Evolutionary conservation across 495 filamentous ascomycete genomes (phyloP).

Genomic region (Neurospora cerealis): DNA sequence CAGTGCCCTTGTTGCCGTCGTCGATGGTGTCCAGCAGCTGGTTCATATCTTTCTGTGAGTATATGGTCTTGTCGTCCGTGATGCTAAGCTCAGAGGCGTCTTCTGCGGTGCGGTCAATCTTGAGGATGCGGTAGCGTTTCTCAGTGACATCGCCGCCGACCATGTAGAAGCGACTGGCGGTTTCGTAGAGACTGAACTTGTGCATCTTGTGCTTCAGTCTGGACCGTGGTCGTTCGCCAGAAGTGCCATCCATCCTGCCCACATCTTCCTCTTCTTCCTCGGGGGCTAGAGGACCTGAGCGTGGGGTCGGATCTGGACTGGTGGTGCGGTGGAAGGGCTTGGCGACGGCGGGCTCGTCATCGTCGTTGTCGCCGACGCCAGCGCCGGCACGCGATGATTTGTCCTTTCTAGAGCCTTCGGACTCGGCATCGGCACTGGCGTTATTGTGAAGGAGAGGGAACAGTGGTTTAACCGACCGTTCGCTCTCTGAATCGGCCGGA

Average conservation of each 20-base stretch:
- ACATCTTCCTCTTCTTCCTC: conserved; percentile 38
- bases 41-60: conserved; percentile 86
- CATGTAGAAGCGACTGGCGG: conserved; percentile 82
- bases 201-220: conserved; percentile 76
- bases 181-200: conserved; percentile 93
- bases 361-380: conserved; percentile 42
- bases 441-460: conserved; percentile 37
- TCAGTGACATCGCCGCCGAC: conserved; percentile 87
- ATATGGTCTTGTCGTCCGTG: conserved; percentile 88
- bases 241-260: conserved; percentile 18
- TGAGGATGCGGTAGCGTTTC: conserved; percentile 78
- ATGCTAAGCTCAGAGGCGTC: conserved; percentile 65
- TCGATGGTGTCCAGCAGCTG: conserved; percentile 89
- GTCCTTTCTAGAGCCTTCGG: conserved; percentile 9
- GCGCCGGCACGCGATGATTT: conserved; percentile 2
- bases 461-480: conserved; percentile 12
- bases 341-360: conserved; percentile 54
- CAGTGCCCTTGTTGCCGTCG: conserved; percentile 84
- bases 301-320: conserved; percentile 41
- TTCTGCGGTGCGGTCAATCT: conserved; percentile 81
- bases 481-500: not conserved
- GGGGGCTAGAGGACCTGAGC: conserved; percentile 6
- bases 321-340: conserved; percentile 53
- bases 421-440: conserved; percentile 24
- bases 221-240: conserved; percentile 8